Evolutionary conservation across 139 green algal species (phyloP).

Genomic region (Monoraphidium neglectum): DNA sequence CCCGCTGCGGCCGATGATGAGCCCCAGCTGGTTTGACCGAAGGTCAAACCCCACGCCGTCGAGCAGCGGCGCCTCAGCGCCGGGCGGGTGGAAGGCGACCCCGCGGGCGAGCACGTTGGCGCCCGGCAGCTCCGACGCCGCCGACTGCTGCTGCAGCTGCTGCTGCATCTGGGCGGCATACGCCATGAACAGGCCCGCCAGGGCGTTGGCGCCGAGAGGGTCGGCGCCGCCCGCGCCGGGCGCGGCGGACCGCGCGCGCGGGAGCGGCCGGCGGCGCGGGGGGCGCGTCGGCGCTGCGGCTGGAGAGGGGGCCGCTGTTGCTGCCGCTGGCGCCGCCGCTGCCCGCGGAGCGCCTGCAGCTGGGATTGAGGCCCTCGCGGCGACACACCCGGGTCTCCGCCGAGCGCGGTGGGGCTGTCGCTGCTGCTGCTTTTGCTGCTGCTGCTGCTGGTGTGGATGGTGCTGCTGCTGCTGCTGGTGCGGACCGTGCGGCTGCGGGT

Average conservation of each 20-base stretch:
- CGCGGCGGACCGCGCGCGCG: neutral
- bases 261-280: neutral
- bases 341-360: too few species aligned
- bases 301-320: too few species aligned
- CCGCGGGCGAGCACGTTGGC: constrained; percentile 24
- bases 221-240: neutral
- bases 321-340: too few species aligned
- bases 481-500: neutral
- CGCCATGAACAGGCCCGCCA: constrained; percentile 4
- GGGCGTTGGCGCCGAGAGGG: neutral
- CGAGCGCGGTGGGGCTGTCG: too few species aligned
- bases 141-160: constrained; percentile 10
- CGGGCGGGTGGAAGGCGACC: constrained; percentile 59
- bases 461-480: neutral
- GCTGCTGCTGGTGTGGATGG: neutral
- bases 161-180: constrained; percentile 5
- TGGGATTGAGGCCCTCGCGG: neutral
- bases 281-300: neutral
- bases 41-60: constrained; percentile 66
- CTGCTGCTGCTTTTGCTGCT: neutral
- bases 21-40: constrained; percentile 67
- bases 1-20: constrained; percentile 85
- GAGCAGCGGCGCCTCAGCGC: constrained; percentile 65
- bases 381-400: too few species aligned
- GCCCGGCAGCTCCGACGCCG: neutral